A percentile compares a stretch with the other conserved stretches of the same genome.
These are phyloP conservation scores for Yamadazyma dushanensis DNA, from an alignment of 1,139 yeast genomes.

Conservation along the genomic window DNA sequence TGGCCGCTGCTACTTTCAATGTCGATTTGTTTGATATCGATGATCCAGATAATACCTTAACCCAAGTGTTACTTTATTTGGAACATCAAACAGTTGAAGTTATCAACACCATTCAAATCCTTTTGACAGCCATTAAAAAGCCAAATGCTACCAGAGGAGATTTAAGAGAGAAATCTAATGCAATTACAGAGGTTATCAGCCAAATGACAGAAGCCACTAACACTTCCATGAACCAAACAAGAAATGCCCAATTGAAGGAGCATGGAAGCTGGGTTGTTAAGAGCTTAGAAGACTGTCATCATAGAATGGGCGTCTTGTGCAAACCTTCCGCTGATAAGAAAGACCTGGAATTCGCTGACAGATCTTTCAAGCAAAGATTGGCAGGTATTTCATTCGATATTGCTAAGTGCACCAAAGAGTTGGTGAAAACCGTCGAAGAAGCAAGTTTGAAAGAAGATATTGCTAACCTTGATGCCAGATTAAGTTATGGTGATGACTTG, in stretches of 20 bases:
- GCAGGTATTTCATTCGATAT: constrained; percentile 96
- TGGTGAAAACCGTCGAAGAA: constrained; percentile 93
- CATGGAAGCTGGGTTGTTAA: constrained; percentile 92
- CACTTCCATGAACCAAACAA: constrained; percentile 84
- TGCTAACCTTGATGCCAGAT: constrained; percentile 49
- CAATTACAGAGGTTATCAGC: constrained; percentile 72
- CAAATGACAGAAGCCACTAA: constrained; percentile 92
- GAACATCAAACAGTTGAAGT: constrained; percentile 95
- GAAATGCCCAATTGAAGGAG: constrained; percentile 78
- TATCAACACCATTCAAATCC: constrained; percentile 82
- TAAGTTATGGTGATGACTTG: constrained; percentile 39
- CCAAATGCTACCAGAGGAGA: constrained; percentile 78
- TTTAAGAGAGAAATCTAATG: constrained; percentile 68
- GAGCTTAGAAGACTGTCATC: constrained; percentile 80
- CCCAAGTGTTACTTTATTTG: constrained; percentile 78
- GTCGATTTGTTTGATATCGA: constrained; percentile 73
- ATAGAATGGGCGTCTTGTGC: constrained; percentile 71
- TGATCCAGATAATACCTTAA: constrained; percentile 84
- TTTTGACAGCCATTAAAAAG: constrained; percentile 72
- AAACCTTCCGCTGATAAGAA: constrained; percentile 46
- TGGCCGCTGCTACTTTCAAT: constrained; percentile 61
- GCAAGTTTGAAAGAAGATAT: constrained; percentile 85
- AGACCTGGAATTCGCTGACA: constrained; percentile 75
- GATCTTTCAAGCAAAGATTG: constrained; percentile 85
- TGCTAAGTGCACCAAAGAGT: constrained; percentile 93